A percentile compares a stretch with the other conserved stretches of the same genome.
Evolutionary conservation across 306 rosid genomes (phyloP).

Genomic region (Rubus parviflorus): DNA sequence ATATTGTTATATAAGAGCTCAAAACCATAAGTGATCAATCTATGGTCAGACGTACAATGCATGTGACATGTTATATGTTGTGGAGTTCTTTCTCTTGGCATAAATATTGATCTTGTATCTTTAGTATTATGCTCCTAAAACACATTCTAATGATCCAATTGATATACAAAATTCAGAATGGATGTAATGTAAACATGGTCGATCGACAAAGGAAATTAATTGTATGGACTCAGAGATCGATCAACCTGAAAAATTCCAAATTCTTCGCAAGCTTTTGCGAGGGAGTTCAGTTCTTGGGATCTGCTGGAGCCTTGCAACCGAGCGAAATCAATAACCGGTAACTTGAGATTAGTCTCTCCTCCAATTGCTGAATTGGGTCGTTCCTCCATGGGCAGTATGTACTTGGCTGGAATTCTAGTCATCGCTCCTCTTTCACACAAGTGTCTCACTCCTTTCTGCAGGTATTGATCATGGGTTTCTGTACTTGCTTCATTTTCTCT

Average conservation of each 20-base stretch:
- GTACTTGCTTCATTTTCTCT: neutral
- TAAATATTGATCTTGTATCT: too few species aligned
- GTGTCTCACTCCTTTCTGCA: slow-evolving; percentile 31
- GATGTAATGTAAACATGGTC: neutral
- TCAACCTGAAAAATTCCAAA: slow-evolving; percentile 32
- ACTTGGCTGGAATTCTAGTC: slow-evolving; percentile 23
- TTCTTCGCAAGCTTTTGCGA: slow-evolving; percentile 27
- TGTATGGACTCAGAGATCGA: neutral
- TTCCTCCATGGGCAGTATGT: slow-evolving; percentile 26
- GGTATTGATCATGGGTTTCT: slow-evolving; percentile 14
- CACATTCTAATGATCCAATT: neutral
- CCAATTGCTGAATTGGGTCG: slow-evolving; percentile 5
- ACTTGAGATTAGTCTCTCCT: slow-evolving; percentile 11
- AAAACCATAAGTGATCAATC: too few species aligned
- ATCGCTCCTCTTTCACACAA: slow-evolving; percentile 26
- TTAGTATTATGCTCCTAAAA: neutral
- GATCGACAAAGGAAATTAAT: neutral
- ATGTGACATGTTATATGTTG: too few species aligned
- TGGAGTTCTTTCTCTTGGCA: too few species aligned
- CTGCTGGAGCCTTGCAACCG: slow-evolving; percentile 23
- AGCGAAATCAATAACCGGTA: slow-evolving; percentile 31
- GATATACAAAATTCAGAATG: neutral
- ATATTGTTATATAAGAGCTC: neutral
- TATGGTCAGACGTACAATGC: too few species aligned
- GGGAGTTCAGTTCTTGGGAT: slow-evolving; percentile 12